A percentile compares a stretch with the other conserved stretches of the same genome.
These are phyloP conservation scores for Podila horticola DNA, from an alignment of 192 early-diverging fungal genomes.

Conservation along the genomic window DNA sequence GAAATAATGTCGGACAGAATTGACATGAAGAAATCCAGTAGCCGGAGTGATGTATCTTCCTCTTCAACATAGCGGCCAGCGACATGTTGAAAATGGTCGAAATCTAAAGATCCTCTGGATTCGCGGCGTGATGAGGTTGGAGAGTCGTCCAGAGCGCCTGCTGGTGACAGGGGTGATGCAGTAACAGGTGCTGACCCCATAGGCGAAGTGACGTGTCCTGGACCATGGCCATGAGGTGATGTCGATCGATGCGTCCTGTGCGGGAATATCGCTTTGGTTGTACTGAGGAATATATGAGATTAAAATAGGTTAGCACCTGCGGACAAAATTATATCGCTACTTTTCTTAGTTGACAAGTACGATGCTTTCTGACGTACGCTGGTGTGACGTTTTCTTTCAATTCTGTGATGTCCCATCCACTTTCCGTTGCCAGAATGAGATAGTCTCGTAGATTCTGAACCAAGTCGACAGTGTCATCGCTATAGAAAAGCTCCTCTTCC, in stretches of 20 bases:
- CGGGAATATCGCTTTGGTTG: conserved; percentile 9
- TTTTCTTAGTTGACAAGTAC: not conserved
- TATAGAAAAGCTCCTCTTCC: conserved; percentile 23
- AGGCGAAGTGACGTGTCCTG: conserved; percentile 9
- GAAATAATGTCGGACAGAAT: conserved; percentile 61
- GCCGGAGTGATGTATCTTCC: conserved; percentile 25
- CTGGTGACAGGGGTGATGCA: conserved; percentile 22
- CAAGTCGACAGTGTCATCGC: conserved; percentile 43
- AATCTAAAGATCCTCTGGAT: conserved; percentile 22
- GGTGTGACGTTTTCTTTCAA: conserved; percentile 35
- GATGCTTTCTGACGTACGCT: conserved; percentile 15
- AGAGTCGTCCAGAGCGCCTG: conserved; percentile 24
- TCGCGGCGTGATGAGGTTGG: conserved; percentile 10
- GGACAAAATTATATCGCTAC: no score
- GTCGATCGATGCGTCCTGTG: conserved; percentile 24
- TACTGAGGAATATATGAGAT: not conserved
- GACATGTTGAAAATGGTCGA: conserved; percentile 24
- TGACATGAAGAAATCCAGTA: conserved; percentile 54
- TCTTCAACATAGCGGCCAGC: conserved; percentile 25
- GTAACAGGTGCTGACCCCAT: not conserved
- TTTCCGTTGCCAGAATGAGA: conserved; percentile 21
- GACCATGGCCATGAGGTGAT: conserved; percentile 20
- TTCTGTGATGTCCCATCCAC: conserved; percentile 40
- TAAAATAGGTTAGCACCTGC: not conserved
- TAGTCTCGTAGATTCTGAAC: conserved; percentile 24